Evolutionary conservation across 768 basidiomycete species (phyloP).

Genomic region (Boletus tomentosulus): DNA sequence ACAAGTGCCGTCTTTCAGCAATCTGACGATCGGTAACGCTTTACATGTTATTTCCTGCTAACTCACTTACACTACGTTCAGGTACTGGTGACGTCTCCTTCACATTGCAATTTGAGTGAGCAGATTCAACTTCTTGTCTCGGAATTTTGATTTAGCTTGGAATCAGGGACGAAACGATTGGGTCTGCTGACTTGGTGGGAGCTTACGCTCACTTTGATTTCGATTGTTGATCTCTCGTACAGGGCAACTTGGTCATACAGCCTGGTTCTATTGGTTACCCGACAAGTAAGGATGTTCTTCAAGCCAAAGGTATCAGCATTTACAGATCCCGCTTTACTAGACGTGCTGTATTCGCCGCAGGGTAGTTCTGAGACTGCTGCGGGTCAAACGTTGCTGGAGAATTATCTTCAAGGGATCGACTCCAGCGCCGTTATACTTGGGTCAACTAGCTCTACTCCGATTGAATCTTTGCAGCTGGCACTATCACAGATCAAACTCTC

Average conservation of each 20-base stretch:
- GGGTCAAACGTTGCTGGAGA: slow-evolving; percentile 55
- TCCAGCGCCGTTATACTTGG: slow-evolving; percentile 55
- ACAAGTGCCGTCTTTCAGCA: slow-evolving; percentile 16
- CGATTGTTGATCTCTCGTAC: slow-evolving; percentile 2
- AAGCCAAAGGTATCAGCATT: not conserved
- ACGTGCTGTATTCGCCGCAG: slow-evolving; percentile 59
- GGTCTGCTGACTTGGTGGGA: slow-evolving; percentile 53
- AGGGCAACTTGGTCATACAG: slow-evolving; percentile 53
- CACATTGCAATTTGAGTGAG: slow-evolving; percentile 51
- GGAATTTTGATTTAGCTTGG: not conserved
- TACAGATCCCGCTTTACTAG: slow-evolving; percentile 24
- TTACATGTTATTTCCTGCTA: not conserved
- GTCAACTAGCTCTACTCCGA: slow-evolving; percentile 49
- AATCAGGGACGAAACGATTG: slow-evolving; percentile 49
- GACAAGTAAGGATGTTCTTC: slow-evolving; percentile 37
- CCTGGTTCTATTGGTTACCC: slow-evolving; percentile 57
- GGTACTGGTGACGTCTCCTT: slow-evolving; percentile 64
- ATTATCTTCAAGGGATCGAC: slow-evolving; percentile 63
- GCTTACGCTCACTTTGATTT: not conserved
- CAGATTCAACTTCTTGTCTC: not conserved
- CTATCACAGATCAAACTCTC: slow-evolving; percentile 56
- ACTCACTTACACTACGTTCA: slow-evolving; percentile 40
- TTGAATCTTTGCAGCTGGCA: slow-evolving; percentile 57
- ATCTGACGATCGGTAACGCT: slow-evolving; percentile 35
- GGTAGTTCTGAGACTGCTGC: slow-evolving; percentile 45